Conservation (phyloP, 371 early-diverging fungal species). For the Rhizopus sp. region DNA sequence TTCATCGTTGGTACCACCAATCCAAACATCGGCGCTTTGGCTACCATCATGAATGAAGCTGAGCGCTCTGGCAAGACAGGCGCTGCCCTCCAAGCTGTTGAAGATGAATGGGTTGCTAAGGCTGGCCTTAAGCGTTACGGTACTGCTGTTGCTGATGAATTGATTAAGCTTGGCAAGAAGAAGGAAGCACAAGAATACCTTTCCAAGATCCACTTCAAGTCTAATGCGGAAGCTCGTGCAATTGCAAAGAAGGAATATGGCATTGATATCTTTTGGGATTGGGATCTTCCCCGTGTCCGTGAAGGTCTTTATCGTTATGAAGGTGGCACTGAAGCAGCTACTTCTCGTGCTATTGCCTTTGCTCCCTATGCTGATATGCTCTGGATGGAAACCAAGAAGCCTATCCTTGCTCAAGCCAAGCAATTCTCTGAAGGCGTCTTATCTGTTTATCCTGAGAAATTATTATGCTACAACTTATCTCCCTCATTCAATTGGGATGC, state of each 20-base stretch:
- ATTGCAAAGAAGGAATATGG: conserved; percentile 75
- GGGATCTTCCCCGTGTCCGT: conserved; percentile 91
- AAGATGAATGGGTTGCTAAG: conserved; percentile 85
- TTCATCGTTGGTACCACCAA: conserved; percentile 94
- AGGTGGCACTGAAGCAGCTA: conserved; percentile 92
- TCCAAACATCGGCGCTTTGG: conserved; percentile 71
- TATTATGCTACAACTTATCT: conserved; percentile 95
- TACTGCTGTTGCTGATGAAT: conserved; percentile 81
- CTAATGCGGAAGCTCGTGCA: conserved; percentile 82
- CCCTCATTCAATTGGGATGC: conserved; percentile 98
- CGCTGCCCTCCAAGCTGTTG: conserved; percentile 79
- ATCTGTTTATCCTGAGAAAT: conserved; percentile 55
- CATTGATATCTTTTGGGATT: conserved; percentile 86
- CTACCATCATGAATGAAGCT: conserved; percentile 81
- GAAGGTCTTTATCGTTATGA: conserved; percentile 97
- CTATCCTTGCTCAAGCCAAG: conserved; percentile 89
- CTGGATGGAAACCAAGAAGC: conserved; percentile 98
- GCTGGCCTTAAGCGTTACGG: conserved; percentile 87
- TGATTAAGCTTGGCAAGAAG: conserved; percentile 62
- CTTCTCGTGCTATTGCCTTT: conserved; percentile 87
- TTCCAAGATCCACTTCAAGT: conserved; percentile 54
- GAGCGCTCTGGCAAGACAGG: conserved; percentile 75
- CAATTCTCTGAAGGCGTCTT: conserved; percentile 89
- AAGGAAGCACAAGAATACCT: too few species aligned
- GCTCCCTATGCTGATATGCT: conserved; percentile 93